phyloP scores from a whole-genome alignment of 176 grass and related monocot species.

The Neostapfia colusana region DNA sequence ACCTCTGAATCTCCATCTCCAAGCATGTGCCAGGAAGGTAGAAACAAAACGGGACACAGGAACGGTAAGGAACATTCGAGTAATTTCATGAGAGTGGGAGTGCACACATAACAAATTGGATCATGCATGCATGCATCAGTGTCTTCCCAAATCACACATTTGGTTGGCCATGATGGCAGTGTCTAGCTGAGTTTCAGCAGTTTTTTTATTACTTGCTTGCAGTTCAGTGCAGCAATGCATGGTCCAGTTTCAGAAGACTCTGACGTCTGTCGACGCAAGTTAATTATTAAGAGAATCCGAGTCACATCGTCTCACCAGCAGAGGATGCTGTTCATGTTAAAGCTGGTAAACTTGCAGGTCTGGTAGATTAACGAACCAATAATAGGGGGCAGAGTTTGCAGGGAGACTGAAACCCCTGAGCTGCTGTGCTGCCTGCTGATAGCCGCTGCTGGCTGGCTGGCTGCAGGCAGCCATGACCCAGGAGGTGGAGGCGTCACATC shows the following conservation, averaged over 20 bases:
- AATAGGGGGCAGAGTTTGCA: conserved; percentile 34
- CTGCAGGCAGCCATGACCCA: neutral
- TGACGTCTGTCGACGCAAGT: neutral
- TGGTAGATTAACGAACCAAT: conserved; percentile 57
- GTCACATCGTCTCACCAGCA: neutral
- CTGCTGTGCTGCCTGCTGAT: no score
- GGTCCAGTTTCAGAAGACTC: neutral
- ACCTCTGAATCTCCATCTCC: no score
- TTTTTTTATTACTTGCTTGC: neutral
- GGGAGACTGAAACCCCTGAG: neutral
- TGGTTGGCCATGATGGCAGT: neutral
- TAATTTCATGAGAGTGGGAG: neutral
- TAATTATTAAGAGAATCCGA: neutral
- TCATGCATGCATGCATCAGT: neutral
- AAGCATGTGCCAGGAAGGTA: neutral
- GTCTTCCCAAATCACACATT: neutral
- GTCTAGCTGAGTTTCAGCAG: neutral
- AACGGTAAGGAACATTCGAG: neutral
- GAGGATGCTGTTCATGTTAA: neutral
- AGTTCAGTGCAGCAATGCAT: neutral
- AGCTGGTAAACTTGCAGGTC: conserved; percentile 39
- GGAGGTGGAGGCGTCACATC: conserved; percentile 27
- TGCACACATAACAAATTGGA: neutral
- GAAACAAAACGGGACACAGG: neutral
- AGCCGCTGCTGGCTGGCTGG: neutral